A percentile compares a stretch with the other conserved stretches of the same genome.
Evolutionary conservation across 2,329 filamentous ascomycete genomes (phyloP).

Genomic region (Exserohilum rostratum): DNA sequence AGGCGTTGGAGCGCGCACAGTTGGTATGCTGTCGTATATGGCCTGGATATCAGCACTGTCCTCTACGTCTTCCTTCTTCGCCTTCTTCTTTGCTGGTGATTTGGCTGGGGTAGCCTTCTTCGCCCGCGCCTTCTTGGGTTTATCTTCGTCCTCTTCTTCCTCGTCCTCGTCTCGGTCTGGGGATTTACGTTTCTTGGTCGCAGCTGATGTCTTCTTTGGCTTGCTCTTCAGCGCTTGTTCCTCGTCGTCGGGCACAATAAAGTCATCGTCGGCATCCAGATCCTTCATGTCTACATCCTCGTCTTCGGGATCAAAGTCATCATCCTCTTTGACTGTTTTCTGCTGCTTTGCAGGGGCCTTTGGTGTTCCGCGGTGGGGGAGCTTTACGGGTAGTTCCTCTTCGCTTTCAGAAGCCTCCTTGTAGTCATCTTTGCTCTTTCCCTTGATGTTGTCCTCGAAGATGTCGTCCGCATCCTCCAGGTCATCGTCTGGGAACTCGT

Average conservation of each 20-base stretch:
- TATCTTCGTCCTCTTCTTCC: slow-evolving; percentile 58
- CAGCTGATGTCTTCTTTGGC: slow-evolving; percentile 45
- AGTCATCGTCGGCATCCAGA: slow-evolving; percentile 53
- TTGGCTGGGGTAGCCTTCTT: slow-evolving; percentile 52
- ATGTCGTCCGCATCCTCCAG: slow-evolving; percentile 76
- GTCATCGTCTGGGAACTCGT: slow-evolving; percentile 54
- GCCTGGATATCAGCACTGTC: slow-evolving; percentile 78
- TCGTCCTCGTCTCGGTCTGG: slow-evolving; percentile 61
- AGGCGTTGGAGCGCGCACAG: slow-evolving; percentile 80
- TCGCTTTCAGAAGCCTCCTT: slow-evolving; percentile 59
- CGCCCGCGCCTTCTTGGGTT: slow-evolving; percentile 62
- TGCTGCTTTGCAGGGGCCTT: slow-evolving; percentile 52
- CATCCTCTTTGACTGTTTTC: slow-evolving; percentile 49
- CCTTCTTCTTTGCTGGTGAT: slow-evolving; percentile 61
- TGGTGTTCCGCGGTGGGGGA: slow-evolving; percentile 48
- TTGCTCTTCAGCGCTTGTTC: slow-evolving; percentile 49
- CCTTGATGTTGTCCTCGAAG: slow-evolving; percentile 74
- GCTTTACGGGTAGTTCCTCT: slow-evolving; percentile 33
- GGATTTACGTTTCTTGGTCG: slow-evolving; percentile 63
- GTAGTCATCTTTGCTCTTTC: slow-evolving; percentile 70
- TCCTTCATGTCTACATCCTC: slow-evolving; percentile 63
- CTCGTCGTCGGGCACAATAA: slow-evolving; percentile 53
- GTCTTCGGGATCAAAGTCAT: slow-evolving; percentile 49
- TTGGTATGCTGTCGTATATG: slow-evolving; percentile 87
- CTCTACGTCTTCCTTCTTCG: slow-evolving; percentile 68